These are phyloP conservation scores for Aspergillus chevalieri DNA, from an alignment of 2,329 filamentous ascomycete genomes.

Conservation along the genomic window DNA sequence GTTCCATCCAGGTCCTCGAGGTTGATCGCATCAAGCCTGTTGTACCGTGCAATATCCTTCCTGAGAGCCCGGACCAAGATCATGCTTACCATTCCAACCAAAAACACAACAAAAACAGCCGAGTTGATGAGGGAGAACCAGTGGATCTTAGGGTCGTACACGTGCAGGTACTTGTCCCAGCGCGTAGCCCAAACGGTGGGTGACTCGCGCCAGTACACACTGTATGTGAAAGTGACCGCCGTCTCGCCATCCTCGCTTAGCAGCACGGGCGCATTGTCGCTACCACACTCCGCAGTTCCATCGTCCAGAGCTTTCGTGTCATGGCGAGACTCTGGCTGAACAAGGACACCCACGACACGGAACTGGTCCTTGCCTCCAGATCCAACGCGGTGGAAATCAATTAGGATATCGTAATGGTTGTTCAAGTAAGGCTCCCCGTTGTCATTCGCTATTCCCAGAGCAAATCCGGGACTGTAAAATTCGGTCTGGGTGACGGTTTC, in stretches of 20 bases:
- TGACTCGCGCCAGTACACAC: constrained; percentile 80
- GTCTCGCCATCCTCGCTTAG: constrained; percentile 60
- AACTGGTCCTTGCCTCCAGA: constrained; percentile 54
- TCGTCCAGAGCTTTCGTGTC: constrained; percentile 49
- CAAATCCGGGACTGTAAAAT: constrained; percentile 89
- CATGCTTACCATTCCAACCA: constrained; percentile 87
- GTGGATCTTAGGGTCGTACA: constrained; percentile 96
- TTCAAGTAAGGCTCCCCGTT: constrained; percentile 61
- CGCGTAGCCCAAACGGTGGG: constrained; percentile 87
- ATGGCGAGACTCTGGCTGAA: constrained; percentile 69
- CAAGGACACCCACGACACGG: constrained; percentile 85
- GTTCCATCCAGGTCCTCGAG: constrained; percentile 82
- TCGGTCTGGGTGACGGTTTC: constrained; percentile 70
- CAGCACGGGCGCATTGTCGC: constrained; percentile 51
- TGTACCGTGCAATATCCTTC: constrained; percentile 96
- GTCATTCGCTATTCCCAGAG: constrained; percentile 58
- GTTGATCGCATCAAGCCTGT: constrained; percentile 83
- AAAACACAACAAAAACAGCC: constrained; percentile 85
- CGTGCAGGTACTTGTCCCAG: constrained; percentile 98
- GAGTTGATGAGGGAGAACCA: constrained; percentile 99
- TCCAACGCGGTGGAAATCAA: constrained; percentile 83
- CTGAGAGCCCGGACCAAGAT: constrained; percentile 79
- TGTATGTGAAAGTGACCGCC: constrained; percentile 80
- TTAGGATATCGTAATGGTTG: constrained; percentile 91
- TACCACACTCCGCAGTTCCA: constrained; percentile 58